Base-by-base conservation (phyloP, 2,329 filamentous ascomycete genomes). In the Aspergillus luchuensis region DNA sequence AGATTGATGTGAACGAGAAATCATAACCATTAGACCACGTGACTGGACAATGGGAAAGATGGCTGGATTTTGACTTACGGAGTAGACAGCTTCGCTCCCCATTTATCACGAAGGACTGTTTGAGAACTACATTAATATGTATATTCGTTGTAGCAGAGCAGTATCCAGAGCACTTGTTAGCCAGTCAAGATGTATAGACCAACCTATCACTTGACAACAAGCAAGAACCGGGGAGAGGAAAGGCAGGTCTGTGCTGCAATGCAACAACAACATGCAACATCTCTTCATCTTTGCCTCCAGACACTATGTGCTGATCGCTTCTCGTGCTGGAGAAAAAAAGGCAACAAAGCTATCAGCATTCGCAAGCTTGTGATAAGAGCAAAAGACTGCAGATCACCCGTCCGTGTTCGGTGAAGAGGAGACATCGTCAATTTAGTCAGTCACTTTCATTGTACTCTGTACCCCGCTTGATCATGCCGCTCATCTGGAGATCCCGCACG, bases 11-110 rank as follows among this genome's bases (percentile, higher is more conserved):
- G 72, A 75, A 74, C 72, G 72, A 74, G 72, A 75, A 71, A 74
- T 74, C 73, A 75, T 74, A 72, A 75, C 73, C 72, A 75, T 73
- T 75, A 75, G 72, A 74, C 72, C 73, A 74, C 65, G 65, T 59
- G 58, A 70, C 64, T 69, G 39, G 3, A 30, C n/a, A 5, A 51
- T 50, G 15, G 3, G 5, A 17, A 2, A 4, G 4, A 0, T 2
- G 2, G 23, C 0, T 2, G 4, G 13, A 15, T 8, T 25, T 49
- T 49, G 23, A 2, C 8, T 25, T 15, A 49, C 4, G 1, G 4
- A 45, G 8, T 13, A 45, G 19, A 13, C 10, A 6, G 0, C 17
- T 36, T 36, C 5, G 4, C 11, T 2, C 5, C 33, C 4, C 5
- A 5, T 5, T 13, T 15, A 36, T 15, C 33, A 5, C 11, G 11